Conservation (phyloP, 2,329 filamentous ascomycete genomes). For the Fusarium chuoi region DNA sequence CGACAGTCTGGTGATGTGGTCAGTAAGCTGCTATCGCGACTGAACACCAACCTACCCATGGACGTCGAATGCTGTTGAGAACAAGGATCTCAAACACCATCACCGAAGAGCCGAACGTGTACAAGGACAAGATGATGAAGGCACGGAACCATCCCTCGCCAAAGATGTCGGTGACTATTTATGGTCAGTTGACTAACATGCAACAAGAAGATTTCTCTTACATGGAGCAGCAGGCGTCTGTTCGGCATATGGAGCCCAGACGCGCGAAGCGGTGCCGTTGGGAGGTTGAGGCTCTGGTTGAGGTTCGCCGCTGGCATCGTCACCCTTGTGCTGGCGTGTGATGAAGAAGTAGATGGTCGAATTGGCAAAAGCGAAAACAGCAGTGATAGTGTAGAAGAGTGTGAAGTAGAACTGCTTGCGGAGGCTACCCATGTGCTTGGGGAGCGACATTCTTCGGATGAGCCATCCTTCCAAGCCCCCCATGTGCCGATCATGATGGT, state of each 20-base stretch:
- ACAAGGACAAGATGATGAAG: conserved; percentile 60
- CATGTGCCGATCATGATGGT: conserved; percentile 49
- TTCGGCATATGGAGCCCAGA: conserved; percentile 12
- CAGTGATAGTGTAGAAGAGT: conserved; percentile 59
- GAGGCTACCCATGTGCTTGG: conserved; percentile 53
- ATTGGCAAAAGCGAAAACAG: conserved; percentile 61
- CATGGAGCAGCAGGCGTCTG: conserved; percentile 37
- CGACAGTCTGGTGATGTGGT: conserved; percentile 53
- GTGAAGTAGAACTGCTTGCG: conserved; percentile 60
- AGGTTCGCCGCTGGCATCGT: conserved; percentile 16
- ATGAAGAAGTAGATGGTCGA: conserved; percentile 62
- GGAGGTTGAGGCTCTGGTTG: conserved; percentile 6
- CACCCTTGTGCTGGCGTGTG: conserved; percentile 47
- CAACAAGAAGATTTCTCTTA: conserved; percentile 16
- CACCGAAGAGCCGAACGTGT: conserved; percentile 55
- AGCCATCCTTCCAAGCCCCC: conserved; percentile 51
- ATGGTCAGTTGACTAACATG: conserved; percentile 37
- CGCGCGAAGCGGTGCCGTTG: conserved; percentile 4
- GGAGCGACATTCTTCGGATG: conserved; percentile 57
- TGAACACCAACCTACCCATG: conserved; percentile 52
- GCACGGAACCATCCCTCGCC: conserved; percentile 59
- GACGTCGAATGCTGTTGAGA: conserved; percentile 65
- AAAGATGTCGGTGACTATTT: conserved; percentile 59
- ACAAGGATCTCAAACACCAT: conserved; percentile 58
- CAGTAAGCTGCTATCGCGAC: neutral